phyloP scores from a whole-genome alignment of 2,329 filamentous ascomycete species.

The Coniochaeta hoffmannii region DNA sequence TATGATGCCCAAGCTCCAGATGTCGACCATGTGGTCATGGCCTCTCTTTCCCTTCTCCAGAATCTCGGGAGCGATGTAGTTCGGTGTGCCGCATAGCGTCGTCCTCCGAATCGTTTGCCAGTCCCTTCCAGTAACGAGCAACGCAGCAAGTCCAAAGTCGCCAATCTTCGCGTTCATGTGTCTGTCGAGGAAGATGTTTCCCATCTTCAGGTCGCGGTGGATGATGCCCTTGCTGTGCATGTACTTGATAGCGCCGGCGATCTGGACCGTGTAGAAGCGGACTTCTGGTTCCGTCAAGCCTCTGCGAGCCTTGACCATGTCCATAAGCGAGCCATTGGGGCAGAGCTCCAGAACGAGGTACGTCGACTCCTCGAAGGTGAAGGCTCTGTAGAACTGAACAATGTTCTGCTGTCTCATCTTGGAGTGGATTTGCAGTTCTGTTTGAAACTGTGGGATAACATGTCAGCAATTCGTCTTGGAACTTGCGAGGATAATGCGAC shows the following conservation, averaged over 20 bases:
- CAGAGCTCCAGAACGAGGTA: constrained; percentile 94
- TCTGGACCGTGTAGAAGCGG: constrained; percentile 86
- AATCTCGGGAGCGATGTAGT: constrained; percentile 97
- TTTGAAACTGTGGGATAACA: constrained; percentile 49
- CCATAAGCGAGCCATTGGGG: constrained; percentile 92
- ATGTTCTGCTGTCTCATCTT: constrained; percentile 96
- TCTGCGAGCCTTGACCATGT: constrained; percentile 90
- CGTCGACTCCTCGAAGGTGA: constrained; percentile 80
- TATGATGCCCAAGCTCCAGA: constrained; percentile 97
- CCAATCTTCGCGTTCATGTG: constrained; percentile 98
- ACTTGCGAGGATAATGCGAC: constrained; percentile 7
- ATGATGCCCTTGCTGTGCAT: constrained; percentile 95
- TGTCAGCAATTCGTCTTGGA: neutral
- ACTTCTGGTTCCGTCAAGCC: constrained; percentile 91
- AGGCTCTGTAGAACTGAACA: constrained; percentile 90
- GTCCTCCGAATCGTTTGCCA: constrained; percentile 78
- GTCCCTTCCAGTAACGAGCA: constrained; percentile 86
- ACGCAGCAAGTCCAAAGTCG: constrained; percentile 89
- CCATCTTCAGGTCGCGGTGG: constrained; percentile 94
- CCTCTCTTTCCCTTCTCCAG: constrained; percentile 89
- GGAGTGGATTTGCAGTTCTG: constrained; percentile 93
- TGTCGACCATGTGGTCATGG: constrained; percentile 95
- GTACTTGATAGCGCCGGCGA: constrained; percentile 95
- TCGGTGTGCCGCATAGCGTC: constrained; percentile 93
- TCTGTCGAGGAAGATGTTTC: constrained; percentile 90